Percentiles rank a stretch among this genome's conserved stretches.
Conservation (phyloP, 306 rosid genomes). For the Ochetophila trinervis region DNA sequence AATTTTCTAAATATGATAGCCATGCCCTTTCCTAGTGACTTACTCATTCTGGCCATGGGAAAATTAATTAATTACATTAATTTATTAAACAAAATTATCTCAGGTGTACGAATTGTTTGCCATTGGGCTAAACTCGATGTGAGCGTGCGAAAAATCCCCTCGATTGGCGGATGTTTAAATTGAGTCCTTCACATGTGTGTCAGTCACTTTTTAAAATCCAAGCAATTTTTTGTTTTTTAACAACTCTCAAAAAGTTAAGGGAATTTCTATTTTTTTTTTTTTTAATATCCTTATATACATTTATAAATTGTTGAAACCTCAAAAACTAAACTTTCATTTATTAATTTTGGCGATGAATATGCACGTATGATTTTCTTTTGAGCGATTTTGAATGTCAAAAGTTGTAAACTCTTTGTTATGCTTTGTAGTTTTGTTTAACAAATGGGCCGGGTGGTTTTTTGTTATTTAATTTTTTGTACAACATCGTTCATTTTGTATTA, state of each 20-base stretch:
- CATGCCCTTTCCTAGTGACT: constrained; percentile 17
- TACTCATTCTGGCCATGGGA: constrained; percentile 11
- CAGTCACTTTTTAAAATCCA: neutral
- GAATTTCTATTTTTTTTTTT: no score
- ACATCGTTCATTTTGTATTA: no score
- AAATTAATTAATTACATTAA: constrained; percentile 9
- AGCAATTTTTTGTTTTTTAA: no score
- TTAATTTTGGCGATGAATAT: no score
- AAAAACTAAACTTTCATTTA: no score
- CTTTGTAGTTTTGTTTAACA: neutral
- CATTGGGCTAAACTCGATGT: constrained; percentile 21
- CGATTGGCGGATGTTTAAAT: constrained; percentile 27
- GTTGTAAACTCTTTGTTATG: neutral
- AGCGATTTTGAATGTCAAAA: neutral
- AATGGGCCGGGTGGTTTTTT: no score
- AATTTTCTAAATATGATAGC: constrained; percentile 28
- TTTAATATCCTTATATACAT: no score
- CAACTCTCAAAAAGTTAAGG: no score
- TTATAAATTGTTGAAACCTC: no score
- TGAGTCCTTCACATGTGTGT: constrained; percentile 16
- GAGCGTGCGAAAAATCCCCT: constrained; percentile 35
- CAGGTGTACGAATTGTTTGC: constrained; percentile 21
- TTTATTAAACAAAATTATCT: neutral
- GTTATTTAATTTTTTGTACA: no score
- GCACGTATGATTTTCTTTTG: no score